Percentiles rank a stretch among this genome's conserved stretches.
Conservation (phyloP, 306 rosid species). For the Luffa acutangula region DNA sequence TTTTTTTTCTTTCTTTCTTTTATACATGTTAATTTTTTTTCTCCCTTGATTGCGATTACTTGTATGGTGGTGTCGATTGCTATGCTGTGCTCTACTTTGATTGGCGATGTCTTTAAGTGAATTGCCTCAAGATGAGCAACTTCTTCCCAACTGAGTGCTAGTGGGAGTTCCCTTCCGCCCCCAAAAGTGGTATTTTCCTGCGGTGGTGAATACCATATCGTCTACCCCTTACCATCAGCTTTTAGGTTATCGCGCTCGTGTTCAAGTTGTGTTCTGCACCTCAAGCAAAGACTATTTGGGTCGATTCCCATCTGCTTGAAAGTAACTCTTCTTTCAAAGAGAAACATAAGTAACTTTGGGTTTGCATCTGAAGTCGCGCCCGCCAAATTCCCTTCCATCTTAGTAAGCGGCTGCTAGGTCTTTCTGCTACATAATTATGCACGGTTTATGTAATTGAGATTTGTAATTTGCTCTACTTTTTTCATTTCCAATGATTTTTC, state of each 20-base stretch:
- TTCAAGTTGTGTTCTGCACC: background rate
- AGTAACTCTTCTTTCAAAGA: background rate
- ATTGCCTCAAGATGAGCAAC: constrained; percentile 1
- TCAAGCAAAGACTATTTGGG: background rate
- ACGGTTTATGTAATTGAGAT: background rate
- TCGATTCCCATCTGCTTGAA: background rate
- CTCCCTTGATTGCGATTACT: background rate
- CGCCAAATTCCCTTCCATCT: background rate
- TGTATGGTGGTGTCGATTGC: background rate
- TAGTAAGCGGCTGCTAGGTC: background rate
- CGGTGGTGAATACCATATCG: background rate
- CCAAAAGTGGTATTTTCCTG: background rate
- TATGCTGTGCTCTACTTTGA: background rate
- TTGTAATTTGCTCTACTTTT: background rate
- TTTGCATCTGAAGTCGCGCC: background rate
- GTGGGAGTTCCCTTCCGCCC: constrained; percentile 1
- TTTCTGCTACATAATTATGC: background rate
- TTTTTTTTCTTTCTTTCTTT: background rate
- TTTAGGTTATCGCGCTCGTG: background rate
- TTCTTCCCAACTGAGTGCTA: background rate
- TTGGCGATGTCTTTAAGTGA: background rate
- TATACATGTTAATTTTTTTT: background rate
- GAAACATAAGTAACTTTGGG: background rate
- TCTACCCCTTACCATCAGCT: background rate
- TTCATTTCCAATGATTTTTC: background rate